Percentiles rank a stretch among this genome's conserved stretches.
Evolutionary conservation across 768 basidiomycete species (phyloP).

Genomic region (Pleurotus pulmonarius): DNA sequence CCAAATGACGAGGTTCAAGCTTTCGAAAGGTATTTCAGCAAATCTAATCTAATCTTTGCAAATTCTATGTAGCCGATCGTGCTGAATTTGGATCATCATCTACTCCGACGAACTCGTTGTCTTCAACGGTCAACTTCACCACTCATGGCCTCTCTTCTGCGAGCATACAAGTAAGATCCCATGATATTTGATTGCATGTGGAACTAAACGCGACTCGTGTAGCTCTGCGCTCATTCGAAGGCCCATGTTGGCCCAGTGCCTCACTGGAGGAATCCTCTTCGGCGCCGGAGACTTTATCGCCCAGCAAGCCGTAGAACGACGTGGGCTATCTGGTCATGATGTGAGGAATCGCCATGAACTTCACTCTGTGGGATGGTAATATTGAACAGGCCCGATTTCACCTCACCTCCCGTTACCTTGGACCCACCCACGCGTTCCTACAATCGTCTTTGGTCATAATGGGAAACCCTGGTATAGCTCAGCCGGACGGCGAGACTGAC

Average conservation of each 20-base stretch:
- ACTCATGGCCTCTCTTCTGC: conserved; percentile 30
- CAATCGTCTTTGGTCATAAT: no score
- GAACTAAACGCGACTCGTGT: conserved; percentile 3
- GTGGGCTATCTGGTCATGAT: conserved; percentile 66
- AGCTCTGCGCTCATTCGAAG: conserved; percentile 59
- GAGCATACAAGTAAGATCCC: conserved; percentile 33
- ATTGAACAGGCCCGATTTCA: background rate
- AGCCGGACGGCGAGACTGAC: conserved; percentile 59
- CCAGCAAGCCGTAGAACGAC: conserved; percentile 78
- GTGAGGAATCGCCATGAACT: conserved; percentile 34
- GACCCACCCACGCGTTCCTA: no score
- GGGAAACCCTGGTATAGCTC: conserved; percentile 30
- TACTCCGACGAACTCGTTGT: no score
- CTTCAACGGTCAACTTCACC: background rate
- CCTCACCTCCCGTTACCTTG: background rate
- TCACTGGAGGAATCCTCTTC: conserved; percentile 65
- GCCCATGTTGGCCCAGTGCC: conserved; percentile 61
- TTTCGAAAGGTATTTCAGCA: no score
- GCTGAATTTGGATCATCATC: no score
- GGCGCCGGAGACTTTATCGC: conserved; percentile 79
- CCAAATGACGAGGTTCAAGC: no score
- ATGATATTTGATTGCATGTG: background rate
- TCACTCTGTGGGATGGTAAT: conserved; percentile 2
- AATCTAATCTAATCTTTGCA: no score
- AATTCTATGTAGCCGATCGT: no score